These are phyloP conservation scores for Gracilariopsis chorda DNA, from an alignment of 23 red algal genomes.

Conservation along the genomic window DNA sequence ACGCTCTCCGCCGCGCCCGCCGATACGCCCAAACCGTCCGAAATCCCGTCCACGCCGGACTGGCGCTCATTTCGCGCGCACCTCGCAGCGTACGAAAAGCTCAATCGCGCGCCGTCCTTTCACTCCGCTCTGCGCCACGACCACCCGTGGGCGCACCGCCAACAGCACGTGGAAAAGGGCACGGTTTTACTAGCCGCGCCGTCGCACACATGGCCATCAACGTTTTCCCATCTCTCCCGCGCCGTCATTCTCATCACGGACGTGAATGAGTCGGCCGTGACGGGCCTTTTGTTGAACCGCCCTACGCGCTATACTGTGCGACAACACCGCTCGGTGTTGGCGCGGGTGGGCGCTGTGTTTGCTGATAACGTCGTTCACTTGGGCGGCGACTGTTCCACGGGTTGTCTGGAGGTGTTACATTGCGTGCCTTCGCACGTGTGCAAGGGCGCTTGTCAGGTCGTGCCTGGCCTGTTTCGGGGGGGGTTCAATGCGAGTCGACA, in stretches of 20 bases:
- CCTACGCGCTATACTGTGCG: constrained; percentile 9
- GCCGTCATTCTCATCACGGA: constrained; percentile 42
- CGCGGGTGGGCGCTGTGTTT: constrained; percentile 15
- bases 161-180: constrained; percentile 33
- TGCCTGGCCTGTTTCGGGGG: constrained; percentile 35
- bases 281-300: constrained; percentile 40
- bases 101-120: not conserved
- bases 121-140: not conserved
- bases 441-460: not conserved
- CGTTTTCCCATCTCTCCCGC: constrained; percentile 13
- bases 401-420: constrained; percentile 38
- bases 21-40: not conserved
- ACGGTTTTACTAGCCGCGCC: not conserved
- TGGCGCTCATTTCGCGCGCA: constrained; percentile 53
- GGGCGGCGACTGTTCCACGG: constrained; percentile 49
- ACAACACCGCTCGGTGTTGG: constrained; percentile 16
- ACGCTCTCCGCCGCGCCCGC: constrained; percentile 1
- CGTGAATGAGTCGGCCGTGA: not conserved
- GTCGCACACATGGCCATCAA: not conserved
- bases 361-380: constrained; percentile 2
- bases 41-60: not conserved
- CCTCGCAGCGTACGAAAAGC: not conserved
- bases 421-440: constrained; percentile 1
- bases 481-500: constrained; percentile 36
- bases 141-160: constrained; percentile 26